Evolutionary conservation across 2,329 filamentous ascomycete genomes (phyloP).

Genomic region (Penicillium sp.): DNA sequence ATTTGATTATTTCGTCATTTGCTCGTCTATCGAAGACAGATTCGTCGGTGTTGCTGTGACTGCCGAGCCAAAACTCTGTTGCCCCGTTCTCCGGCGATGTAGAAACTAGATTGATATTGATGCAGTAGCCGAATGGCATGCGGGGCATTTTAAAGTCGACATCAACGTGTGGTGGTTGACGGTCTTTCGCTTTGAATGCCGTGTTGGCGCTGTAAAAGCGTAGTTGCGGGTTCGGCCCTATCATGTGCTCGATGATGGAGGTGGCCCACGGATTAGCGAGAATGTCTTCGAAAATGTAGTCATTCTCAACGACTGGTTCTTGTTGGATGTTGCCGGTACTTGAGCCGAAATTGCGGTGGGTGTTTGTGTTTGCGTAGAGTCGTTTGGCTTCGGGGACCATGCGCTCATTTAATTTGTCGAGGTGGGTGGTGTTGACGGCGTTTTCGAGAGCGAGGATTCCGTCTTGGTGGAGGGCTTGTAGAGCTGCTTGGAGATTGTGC

Average conservation of each 20-base stretch:
- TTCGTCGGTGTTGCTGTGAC: constrained; percentile 48
- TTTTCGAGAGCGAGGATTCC: constrained; percentile 46
- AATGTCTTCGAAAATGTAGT: constrained; percentile 44
- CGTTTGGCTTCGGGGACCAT: constrained; percentile 38
- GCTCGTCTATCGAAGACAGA: constrained; percentile 22
- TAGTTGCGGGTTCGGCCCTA: constrained; percentile 43
- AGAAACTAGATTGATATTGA: constrained; percentile 54
- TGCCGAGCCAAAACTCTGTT: constrained; percentile 58
- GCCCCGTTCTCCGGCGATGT: constrained; percentile 52
- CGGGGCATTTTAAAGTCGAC: constrained; percentile 54
- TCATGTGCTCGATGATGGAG: constrained; percentile 41
- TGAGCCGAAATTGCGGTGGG: constrained; percentile 33
- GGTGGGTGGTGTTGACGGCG: constrained; percentile 37
- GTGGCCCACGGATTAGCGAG: constrained; percentile 46
- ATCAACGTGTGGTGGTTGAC: constrained; percentile 50
- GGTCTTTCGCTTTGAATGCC: constrained; percentile 40
- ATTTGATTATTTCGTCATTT: constrained; percentile 34
- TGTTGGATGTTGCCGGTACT: constrained; percentile 48
- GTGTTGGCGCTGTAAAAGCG: constrained; percentile 48
- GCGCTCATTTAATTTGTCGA: constrained; percentile 38
- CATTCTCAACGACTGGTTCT: constrained; percentile 40
- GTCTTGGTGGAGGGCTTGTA: constrained; percentile 40
- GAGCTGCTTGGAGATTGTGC: constrained; percentile 28
- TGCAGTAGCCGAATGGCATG: constrained; percentile 53
- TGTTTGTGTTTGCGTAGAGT: constrained; percentile 34